Conservation (phyloP, 2,329 filamentous ascomycete genomes). For the Cyclaneusma minus region DNA sequence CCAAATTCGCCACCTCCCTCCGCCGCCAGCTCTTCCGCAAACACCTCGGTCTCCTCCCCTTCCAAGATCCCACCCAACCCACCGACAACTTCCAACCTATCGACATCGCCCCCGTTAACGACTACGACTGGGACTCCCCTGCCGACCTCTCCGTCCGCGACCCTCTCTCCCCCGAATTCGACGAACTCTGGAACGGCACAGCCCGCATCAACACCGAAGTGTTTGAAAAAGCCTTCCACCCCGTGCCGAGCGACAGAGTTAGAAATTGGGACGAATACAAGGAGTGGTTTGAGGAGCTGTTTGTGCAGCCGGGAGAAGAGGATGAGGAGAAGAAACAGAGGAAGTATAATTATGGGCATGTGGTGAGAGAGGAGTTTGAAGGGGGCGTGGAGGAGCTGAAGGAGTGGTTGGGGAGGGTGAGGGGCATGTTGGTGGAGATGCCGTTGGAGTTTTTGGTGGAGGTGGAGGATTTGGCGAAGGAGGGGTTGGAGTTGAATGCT, state of each 20-base stretch:
- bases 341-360: conserved; percentile 72
- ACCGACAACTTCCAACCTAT: conserved; percentile 68
- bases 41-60: conserved; percentile 69
- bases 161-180: conserved; percentile 54
- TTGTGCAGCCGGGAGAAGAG: conserved; percentile 37
- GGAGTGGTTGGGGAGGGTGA: conserved; percentile 48
- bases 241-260: conserved; percentile 53
- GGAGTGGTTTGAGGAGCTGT: conserved; percentile 51
- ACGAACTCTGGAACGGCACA: conserved; percentile 54
- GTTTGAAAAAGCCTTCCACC: conserved; percentile 71
- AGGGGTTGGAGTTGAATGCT: conserved; percentile 57
- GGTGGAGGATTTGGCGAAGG: conserved; percentile 69
- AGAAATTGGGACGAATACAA: conserved; percentile 61
- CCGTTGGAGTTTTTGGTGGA: conserved; percentile 74
- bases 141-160: conserved; percentile 58
- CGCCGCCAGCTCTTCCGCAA: conserved; percentile 81
- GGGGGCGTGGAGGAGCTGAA: conserved; percentile 61
- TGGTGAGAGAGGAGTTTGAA: conserved; percentile 64
- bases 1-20: conserved; percentile 63
- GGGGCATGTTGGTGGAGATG: conserved; percentile 75
- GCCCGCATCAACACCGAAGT: conserved; percentile 67
- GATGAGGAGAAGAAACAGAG: conserved; percentile 25
- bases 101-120: conserved; percentile 51
- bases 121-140: conserved; percentile 55
- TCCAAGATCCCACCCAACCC: conserved; percentile 52